These are phyloP conservation scores for Papiliotrema flavescens DNA, from an alignment of 1,284 basidiomycete genomes.

Conservation along the genomic window DNA sequence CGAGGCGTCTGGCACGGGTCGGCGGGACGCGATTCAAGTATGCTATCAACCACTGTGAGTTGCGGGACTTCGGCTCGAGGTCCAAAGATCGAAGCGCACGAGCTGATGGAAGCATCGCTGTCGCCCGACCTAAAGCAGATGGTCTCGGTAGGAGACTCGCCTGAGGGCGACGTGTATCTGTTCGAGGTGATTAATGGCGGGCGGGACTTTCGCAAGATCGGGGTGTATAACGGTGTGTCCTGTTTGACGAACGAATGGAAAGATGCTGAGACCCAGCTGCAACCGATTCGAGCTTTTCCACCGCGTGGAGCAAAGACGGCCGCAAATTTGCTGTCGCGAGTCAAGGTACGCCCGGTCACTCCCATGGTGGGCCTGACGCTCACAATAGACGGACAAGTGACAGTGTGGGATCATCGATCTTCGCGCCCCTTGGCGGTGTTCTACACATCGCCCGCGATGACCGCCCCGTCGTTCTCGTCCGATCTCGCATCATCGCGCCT, in stretches of 20 bases:
- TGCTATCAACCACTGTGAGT: conserved; percentile 48
- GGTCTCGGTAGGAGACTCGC: conserved; percentile 47
- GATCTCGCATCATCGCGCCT: conserved; percentile 12
- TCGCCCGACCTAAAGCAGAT: conserved; percentile 46
- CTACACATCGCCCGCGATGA: conserved; percentile 23
- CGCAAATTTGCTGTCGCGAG: conserved; percentile 49
- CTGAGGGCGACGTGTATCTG: conserved; percentile 39
- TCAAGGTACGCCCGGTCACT: conserved; percentile 28
- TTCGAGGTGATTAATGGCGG: conserved; percentile 47
- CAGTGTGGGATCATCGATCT: conserved; percentile 49
- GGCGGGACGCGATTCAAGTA: conserved; percentile 41
- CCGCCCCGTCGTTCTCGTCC: conserved; percentile 20
- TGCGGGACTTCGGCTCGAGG: too few relatives aligned
- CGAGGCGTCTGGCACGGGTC: conserved; percentile 32
- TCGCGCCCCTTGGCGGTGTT: conserved; percentile 45
- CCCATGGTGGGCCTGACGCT: background rate
- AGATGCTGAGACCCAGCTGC: conserved; percentile 22
- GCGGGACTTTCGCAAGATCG: conserved; percentile 40
- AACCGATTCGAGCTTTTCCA: conserved; percentile 46
- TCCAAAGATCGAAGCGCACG: background rate
- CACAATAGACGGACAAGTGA: conserved; percentile 44
- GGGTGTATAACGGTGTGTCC: conserved; percentile 36
- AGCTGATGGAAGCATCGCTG: conserved; percentile 33
- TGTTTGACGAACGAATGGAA: background rate
- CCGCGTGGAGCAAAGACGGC: conserved; percentile 48